Evolutionary conservation across 306 rosid species (phyloP).

Genomic region (Neltuma alba): DNA sequence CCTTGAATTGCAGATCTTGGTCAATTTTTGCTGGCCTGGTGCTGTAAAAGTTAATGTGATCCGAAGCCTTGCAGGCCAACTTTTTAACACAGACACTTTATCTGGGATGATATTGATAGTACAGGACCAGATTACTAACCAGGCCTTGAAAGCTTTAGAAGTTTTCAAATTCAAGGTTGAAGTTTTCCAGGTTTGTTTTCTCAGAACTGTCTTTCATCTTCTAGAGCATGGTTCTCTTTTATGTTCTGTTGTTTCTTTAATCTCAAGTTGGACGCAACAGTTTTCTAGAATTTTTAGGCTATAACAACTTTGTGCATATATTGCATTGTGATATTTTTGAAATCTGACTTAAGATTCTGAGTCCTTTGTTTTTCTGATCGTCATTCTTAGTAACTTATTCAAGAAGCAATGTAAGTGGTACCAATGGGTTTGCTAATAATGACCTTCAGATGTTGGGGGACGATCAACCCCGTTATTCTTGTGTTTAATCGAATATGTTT

Average conservation of each 20-base stretch:
- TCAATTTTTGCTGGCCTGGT: constrained; percentile 64
- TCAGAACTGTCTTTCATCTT: not conserved
- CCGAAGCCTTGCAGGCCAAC: constrained; percentile 61
- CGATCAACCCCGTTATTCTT: not conserved
- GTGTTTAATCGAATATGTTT: not conserved
- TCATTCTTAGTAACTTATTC: not conserved
- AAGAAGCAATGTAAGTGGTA: not conserved
- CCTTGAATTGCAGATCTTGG: constrained; percentile 63
- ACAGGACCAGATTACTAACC: constrained; percentile 69
- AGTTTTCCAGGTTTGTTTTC: constrained; percentile 79
- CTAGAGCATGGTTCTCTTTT: not conserved
- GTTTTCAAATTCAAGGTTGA: constrained; percentile 70
- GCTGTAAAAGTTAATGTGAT: constrained; percentile 62
- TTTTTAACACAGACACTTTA: constrained; percentile 66
- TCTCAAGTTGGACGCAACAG: not conserved
- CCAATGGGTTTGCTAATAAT: not conserved
- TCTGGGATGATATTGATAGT: constrained; percentile 67
- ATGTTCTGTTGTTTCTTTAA: not conserved
- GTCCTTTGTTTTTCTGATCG: not conserved
- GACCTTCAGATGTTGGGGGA: not conserved
- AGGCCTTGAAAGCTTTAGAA: constrained; percentile 72
- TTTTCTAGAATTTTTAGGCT: not conserved
- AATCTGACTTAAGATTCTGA: not conserved
- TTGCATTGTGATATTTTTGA: not conserved
- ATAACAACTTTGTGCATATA: not conserved